Evolutionary conservation across 345 rosid species (phyloP), one percentile per base, ranked within the genome.

Genomic region (rapeseed (Brassica napus)): DNA sequence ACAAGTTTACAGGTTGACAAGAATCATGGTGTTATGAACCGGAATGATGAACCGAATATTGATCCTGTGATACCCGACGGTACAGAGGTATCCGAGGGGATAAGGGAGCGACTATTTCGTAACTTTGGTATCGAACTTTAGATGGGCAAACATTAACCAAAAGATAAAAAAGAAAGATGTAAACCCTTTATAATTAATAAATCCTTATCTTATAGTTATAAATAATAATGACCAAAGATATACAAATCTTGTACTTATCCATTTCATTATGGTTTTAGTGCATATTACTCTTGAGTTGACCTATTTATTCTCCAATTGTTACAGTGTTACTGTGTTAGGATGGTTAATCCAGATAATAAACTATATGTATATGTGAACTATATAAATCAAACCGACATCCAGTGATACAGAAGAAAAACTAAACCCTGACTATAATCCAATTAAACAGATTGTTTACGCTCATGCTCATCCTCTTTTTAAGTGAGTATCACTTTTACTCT

Each of bases 81-180:
- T 61, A 14, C 65, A n/a, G n/a, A 9, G 10, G 57, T 68, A 1
- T 73, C 47, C 78, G 35, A 12, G n/a, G 74, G 74, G 16, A 49
- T 61, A 68, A 34, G 30, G 65, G 0, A 68, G 3, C 47, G 28
- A 0, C 59, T 79, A 0, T 60, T n/a, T 72, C 4, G 2, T 57
- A 2, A 65, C 6, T 55, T 57, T 78, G 82, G 81, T 57, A 2
- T 39, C 0, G 8, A 63, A 2, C 14, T 10, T 14, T 2, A 61
- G 37, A 2, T 62, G 49, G 16, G 37, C 8, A 12, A 30, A 62
- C 37, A 34, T 62, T 61, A 42, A 42, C 14, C 49, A 42, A 9
- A 10, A 26, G 49, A 59, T 5, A 24, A 24, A 26, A 4, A 10
- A 57, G 34, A 14, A 14, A 58, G 5, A 32, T 9, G 28, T 54